A percentile compares a stretch with the other conserved stretches of the same genome.
Evolutionary conservation across 2,329 filamentous ascomycete genomes (phyloP).

Genomic region (Claviceps pazoutovae): DNA sequence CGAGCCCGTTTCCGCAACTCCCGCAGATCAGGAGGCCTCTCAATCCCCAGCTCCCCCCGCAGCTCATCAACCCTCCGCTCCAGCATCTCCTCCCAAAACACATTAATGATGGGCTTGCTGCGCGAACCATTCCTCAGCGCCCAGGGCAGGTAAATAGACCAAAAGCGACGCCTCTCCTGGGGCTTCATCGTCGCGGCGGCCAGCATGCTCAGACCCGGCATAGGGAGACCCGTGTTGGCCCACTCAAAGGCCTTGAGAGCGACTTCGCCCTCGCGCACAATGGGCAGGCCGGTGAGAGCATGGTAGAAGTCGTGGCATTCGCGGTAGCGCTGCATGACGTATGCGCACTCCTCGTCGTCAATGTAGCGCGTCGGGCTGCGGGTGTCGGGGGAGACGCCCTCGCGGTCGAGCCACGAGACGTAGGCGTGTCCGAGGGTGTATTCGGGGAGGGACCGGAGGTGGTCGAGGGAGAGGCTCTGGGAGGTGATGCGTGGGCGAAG

Average conservation of each 20-base stretch:
- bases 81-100: conserved; percentile 95
- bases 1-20: conserved; percentile 57
- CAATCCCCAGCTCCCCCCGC: conserved; percentile 63
- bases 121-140: conserved; percentile 69
- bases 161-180: conserved; percentile 65
- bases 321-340: conserved; percentile 95
- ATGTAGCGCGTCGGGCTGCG: conserved; percentile 74
- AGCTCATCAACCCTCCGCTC: conserved; percentile 70
- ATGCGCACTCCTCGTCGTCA: conserved; percentile 88
- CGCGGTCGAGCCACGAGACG: conserved; percentile 80
- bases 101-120: conserved; percentile 74
- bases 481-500: conserved; percentile 82
- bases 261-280: conserved; percentile 89
- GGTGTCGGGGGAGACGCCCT: conserved; percentile 87
- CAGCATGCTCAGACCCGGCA: conserved; percentile 79
- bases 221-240: conserved; percentile 82
- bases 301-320: conserved; percentile 98
- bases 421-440: conserved; percentile 73
- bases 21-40: conserved; percentile 77
- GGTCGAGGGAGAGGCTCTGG: conserved; percentile 48
- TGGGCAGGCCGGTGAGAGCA: conserved; percentile 77
- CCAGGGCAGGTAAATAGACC: conserved; percentile 72
- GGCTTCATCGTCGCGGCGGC: conserved; percentile 78
- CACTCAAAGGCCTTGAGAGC: conserved; percentile 98
- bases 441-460: conserved; percentile 56